These are phyloP conservation scores for Ephemerocybe angulata DNA, from an alignment of 768 basidiomycete genomes.

Conservation along the genomic window DNA sequence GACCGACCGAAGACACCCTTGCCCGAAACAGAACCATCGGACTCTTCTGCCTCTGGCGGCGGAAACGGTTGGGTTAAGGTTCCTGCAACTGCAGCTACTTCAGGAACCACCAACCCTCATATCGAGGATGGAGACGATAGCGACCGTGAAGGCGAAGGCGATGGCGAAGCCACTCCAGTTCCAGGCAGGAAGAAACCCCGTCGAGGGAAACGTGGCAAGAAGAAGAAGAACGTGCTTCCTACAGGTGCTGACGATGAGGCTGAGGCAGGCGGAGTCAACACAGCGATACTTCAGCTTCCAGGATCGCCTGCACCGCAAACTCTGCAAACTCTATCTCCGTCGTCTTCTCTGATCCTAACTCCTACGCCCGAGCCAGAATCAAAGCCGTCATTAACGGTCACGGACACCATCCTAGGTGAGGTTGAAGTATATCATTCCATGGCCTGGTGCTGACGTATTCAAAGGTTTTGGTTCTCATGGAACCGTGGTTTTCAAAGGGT, in stretches of 20 bases:
- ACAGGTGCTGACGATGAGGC: constrained; percentile 32
- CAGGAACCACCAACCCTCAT: constrained; percentile 17
- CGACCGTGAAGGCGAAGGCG: constrained; percentile 44
- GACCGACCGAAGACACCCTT: not conserved
- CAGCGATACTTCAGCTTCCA: not conserved
- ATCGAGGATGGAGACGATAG: constrained; percentile 54
- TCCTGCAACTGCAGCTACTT: not conserved
- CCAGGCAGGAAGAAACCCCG: constrained; percentile 45
- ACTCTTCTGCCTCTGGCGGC: not conserved
- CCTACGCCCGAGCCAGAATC: constrained; percentile 23
- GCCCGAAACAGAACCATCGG: not conserved
- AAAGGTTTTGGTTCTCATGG: constrained; percentile 96
- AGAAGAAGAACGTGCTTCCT: constrained; percentile 36
- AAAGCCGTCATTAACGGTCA: constrained; percentile 60
- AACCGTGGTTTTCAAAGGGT: constrained; percentile 91
- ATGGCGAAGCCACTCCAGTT: constrained; percentile 31
- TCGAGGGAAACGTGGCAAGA: constrained; percentile 53
- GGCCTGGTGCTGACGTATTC: not conserved
- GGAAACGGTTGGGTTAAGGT: not conserved
- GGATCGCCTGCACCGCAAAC: not conserved
- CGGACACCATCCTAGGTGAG: constrained; percentile 73
- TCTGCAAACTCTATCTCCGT: not conserved
- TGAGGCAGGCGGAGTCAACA: constrained; percentile 18
- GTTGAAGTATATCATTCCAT: not conserved
- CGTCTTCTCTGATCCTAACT: constrained; percentile 14